Conservation (phyloP, 2,329 filamentous ascomycete species). For the Paracorniculantispora psalliotae region DNA sequence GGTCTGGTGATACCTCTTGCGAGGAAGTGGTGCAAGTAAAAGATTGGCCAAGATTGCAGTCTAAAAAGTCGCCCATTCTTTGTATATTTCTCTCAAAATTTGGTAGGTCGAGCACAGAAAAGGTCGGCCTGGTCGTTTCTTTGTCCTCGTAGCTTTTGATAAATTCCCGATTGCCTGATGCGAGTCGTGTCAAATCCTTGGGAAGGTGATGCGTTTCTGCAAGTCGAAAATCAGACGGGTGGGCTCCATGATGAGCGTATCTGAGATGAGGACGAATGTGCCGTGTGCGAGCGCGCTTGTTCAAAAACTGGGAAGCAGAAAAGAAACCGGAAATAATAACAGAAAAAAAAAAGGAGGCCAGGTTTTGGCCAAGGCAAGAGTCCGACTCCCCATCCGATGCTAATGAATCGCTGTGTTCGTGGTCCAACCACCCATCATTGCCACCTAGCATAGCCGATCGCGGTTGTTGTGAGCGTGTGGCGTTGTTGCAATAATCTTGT, state of each 20-base stretch:
- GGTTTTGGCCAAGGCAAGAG: conserved; percentile 29
- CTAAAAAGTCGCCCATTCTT: background rate
- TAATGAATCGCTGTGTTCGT: conserved; percentile 25
- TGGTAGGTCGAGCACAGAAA: background rate
- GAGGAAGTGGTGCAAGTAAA: background rate
- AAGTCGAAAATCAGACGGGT: background rate
- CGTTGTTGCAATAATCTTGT: conserved; percentile 5
- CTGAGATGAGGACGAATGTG: background rate
- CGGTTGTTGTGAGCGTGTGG: background rate
- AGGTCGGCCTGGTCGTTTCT: background rate
- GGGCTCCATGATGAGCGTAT: background rate
- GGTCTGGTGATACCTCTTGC: background rate
- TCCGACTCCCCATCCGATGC: conserved; percentile 37
- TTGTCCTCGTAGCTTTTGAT: background rate
- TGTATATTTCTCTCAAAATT: background rate
- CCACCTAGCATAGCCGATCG: background rate
- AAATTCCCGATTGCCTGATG: background rate
- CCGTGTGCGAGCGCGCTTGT: conserved; percentile 11
- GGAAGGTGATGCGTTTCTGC: background rate
- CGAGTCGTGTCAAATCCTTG: background rate
- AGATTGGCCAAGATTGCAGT: background rate
- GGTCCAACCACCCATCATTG: conserved; percentile 14
- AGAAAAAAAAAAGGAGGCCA: conserved; percentile 19
- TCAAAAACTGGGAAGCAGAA: conserved; percentile 8
- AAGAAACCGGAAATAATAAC: conserved; percentile 16